Evolutionary conservation across 148 eudicot genomes (phyloP).

Genomic region (Rhododendron ovatum): DNA sequence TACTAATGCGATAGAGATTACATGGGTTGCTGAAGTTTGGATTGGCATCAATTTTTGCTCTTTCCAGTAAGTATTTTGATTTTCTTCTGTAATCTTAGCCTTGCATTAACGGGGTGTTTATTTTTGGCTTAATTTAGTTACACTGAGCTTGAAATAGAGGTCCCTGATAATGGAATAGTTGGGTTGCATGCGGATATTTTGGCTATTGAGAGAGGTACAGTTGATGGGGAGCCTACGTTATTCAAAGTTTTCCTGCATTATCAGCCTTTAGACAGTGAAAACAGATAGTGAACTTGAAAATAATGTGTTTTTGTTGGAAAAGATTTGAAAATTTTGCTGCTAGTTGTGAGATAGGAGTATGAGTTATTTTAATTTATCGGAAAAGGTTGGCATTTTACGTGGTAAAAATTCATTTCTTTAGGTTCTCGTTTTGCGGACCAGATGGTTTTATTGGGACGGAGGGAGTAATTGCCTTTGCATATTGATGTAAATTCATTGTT

Average conservation of each 20-base stretch:
- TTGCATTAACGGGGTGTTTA: neutral
- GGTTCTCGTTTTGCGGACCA: neutral
- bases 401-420: neutral
- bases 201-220: slow-evolving; percentile 74
- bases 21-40: neutral
- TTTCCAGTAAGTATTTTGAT: neutral
- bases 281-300: slow-evolving; percentile 56
- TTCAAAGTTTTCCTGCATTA: slow-evolving; percentile 86
- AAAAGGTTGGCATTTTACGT: neutral
- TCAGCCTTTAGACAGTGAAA: slow-evolving; percentile 64
- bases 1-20: neutral
- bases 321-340: neutral
- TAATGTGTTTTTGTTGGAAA: neutral
- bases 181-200: slow-evolving; percentile 92
- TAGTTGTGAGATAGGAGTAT: neutral
- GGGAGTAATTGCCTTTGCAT: neutral
- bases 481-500: neutral
- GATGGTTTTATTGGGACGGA: neutral
- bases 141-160: slow-evolving; percentile 42
- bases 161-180: slow-evolving; percentile 81
- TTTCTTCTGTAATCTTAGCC: neutral
- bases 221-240: slow-evolving; percentile 75
- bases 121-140: slow-evolving; percentile 33
- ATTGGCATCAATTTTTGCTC: neutral
- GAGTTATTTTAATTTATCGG: neutral